phyloP scores from a whole-genome alignment of 2,329 filamentous ascomycete genomes.

The Cercospora sojina region DNA sequence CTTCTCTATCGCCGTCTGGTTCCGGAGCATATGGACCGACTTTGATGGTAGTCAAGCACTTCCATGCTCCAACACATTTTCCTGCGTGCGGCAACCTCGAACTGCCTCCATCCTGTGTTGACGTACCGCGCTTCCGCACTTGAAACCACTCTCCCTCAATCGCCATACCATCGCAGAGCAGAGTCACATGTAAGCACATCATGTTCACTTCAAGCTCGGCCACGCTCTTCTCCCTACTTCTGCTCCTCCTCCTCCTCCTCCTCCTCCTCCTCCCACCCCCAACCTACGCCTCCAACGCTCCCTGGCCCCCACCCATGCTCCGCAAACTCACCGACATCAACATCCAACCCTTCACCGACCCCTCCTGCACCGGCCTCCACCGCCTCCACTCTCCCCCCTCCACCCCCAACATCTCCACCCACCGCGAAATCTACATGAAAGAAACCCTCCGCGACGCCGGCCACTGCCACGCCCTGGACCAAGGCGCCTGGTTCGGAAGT shows the following conservation, averaged over 20 bases:
- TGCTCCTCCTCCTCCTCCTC: neutral
- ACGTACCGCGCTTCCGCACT: too few relatives aligned
- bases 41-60: neutral
- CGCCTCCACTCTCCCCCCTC: neutral
- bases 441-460: neutral
- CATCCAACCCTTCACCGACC: neutral
- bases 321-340: neutral
- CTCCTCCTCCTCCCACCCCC: neutral
- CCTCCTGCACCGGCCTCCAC: neutral
- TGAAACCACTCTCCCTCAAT: too few relatives aligned
- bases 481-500: neutral
- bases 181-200: neutral
- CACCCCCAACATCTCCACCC: neutral
- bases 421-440: neutral
- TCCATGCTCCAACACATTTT: neutral
- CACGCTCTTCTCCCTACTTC: neutral
- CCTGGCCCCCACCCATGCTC: neutral
- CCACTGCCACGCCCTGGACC: neutral
- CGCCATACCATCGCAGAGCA: neutral
- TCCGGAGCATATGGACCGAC: neutral
- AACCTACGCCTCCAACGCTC: neutral
- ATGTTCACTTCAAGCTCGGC: neutral
- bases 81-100: too few relatives aligned
- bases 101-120: too few relatives aligned
- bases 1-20: neutral